A percentile compares a stretch with the other conserved stretches of the same genome.
Evolutionary conservation across 148 eudicot species (phyloP).

Genomic region (Bassia scoparia): DNA sequence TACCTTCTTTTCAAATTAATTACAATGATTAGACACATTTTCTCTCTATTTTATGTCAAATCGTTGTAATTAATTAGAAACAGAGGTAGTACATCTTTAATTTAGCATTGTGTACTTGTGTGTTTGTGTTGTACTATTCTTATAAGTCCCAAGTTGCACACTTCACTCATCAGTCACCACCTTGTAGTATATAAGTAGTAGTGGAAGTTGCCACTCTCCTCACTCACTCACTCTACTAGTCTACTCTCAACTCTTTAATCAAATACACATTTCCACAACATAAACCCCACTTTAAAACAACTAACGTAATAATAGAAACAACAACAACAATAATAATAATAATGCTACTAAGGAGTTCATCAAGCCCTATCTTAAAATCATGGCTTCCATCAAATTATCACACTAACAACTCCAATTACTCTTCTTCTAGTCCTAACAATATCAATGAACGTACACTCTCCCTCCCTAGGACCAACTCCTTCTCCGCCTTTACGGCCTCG

Average conservation of each 20-base stretch:
- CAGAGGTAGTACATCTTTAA: too few species aligned
- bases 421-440: conserved; percentile 19
- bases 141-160: too few species aligned
- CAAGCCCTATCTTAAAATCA: conserved; percentile 42
- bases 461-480: conserved; percentile 19
- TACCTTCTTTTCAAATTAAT: too few species aligned
- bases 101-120: too few species aligned
- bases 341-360: conserved; percentile 43
- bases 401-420: not conserved
- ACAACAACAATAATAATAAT: not conserved
- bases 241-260: not conserved
- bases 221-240: not conserved
- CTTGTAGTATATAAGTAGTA: too few species aligned
- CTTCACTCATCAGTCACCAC: too few species aligned
- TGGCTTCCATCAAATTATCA: conserved; percentile 21
- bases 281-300: not conserved
- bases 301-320: too few species aligned
- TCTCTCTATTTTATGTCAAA: too few species aligned
- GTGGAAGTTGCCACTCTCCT: not conserved
- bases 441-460: not conserved
- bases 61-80: too few species aligned
- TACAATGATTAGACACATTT: too few species aligned
- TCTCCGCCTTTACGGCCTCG: conserved; percentile 21
- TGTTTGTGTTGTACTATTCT: too few species aligned
- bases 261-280: not conserved